Base-by-base conservation (phyloP, 345 rosid genomes). In the Eucalyptus sideroxylon region DNA sequence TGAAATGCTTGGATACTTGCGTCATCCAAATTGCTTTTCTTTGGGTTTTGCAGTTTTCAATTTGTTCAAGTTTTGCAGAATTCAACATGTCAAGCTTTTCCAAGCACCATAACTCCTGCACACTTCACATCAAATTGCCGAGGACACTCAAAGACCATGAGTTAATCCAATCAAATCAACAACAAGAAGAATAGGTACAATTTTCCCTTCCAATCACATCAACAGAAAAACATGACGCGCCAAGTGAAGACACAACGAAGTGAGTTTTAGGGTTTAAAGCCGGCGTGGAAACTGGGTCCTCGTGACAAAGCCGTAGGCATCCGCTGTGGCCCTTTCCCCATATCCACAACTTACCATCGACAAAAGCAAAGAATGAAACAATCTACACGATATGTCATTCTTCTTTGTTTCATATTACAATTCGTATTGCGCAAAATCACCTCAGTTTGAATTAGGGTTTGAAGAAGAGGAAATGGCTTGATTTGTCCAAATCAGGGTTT, bases 271-370 rank as follows among this genome's bases (percentile, higher is more conserved):
- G 26, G 3, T 56, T 21, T 9, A 56, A 56, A 56, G 60, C 12
- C 5, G 6, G 27, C 6, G 27, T 21, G 27, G 0, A 56, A 0
- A 1, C 11, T 4, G 12, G 60, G 60, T 56, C 60, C 60, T 56
- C 60, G 60, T 56, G 1, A 56, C 23, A 51, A 23, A 56, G 60
- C 60, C 27, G 24, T 23, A 23, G 60, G 27, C 60, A 2, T 56
- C 60, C 27, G 27, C 60, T 56, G 12, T 56, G 11, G 27, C 12
- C 27, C 60, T 56, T 56, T 56, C 60, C 60, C 27, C 60, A 56
- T 56, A 23, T 56, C 3, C 3, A 56, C 27, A 56, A 23, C 12
- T 56, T 56, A 23, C 26, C 60, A 9, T 56, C 11, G 27, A 23
- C 60, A 56, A 56, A 23, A 56, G 26, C 5, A 2, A 56, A 23